Evolutionary conservation across 306 rosid genomes (phyloP).

Genomic region (Hippophae gyantsensis): DNA sequence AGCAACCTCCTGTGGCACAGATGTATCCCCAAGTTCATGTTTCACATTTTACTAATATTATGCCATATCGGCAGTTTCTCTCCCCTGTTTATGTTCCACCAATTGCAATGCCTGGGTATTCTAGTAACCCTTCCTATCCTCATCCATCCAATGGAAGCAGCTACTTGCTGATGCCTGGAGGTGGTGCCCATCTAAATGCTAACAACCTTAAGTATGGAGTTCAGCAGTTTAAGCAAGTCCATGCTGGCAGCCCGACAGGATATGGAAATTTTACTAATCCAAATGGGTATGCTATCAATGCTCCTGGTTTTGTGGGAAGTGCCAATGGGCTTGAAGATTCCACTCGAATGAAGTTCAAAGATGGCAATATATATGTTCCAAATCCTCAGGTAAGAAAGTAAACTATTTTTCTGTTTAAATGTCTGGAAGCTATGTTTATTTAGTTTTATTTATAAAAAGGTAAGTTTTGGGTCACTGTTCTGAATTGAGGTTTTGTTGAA

Average conservation of each 20-base stretch:
- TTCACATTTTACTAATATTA: slow-evolving; percentile 71
- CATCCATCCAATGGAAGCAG: slow-evolving; percentile 83
- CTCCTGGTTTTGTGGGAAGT: slow-evolving; percentile 84
- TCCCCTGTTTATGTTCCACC: slow-evolving; percentile 97
- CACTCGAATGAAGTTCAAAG: slow-evolving; percentile 85
- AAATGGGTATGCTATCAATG: slow-evolving; percentile 69
- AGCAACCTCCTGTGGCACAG: slow-evolving; percentile 65
- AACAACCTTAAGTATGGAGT: slow-evolving; percentile 81
- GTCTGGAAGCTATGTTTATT: too few species aligned
- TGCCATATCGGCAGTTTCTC: slow-evolving; percentile 87
- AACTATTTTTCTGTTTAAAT: not conserved
- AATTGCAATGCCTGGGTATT: slow-evolving; percentile 88
- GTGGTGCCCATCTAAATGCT: slow-evolving; percentile 77
- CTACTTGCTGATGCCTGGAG: slow-evolving; percentile 91
- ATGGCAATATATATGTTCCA: slow-evolving; percentile 72
- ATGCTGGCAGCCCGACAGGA: slow-evolving; percentile 74
- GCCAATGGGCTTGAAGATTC: slow-evolving; percentile 78
- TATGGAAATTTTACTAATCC: slow-evolving; percentile 76
- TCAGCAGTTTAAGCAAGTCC: slow-evolving; percentile 89
- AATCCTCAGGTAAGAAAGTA: slow-evolving; percentile 71
- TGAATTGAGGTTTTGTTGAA: too few species aligned
- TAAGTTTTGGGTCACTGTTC: too few species aligned
- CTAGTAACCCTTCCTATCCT: slow-evolving; percentile 77
- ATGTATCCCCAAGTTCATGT: slow-evolving; percentile 97
- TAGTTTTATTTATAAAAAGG: too few species aligned